Evolutionary conservation across 2,329 filamentous ascomycete genomes (phyloP), one percentile per base, ranked within the genome.

Genomic region (Thielaviopsis populi): DNA sequence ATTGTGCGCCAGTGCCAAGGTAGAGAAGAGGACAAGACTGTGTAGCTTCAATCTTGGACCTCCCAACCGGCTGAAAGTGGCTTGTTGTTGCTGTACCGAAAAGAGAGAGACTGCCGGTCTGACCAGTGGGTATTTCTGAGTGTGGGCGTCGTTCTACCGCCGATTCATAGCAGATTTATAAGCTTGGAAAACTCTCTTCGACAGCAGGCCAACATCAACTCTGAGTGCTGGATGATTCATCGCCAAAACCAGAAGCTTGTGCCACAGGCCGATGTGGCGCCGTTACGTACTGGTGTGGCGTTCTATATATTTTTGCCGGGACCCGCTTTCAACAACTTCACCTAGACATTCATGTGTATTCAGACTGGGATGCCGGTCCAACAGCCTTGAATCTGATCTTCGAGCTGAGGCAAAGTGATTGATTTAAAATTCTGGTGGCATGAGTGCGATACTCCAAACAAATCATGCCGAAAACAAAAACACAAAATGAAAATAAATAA

Each of bases 221-320:
- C 30, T 56, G 53, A 56, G 11, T 56, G 37, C 46, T n/a, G 30
- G 53, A 43, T 61, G 59, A 61, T 61, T 61, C 59, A 61, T 61
- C 59, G 59, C 61, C 53, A 46, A 63, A 66, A 48, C 41, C 15
- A 58, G 42, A 53, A 42, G 43, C 58, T 48, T 46, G 58, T 60
- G 58, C 58, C 64, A 65, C 60, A 30, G 10, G 6, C 2, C 10
- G 10, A 7, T 50, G 60, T 65, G 64, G 60, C 64, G 64, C 58
- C 46, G 56, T 7, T 33, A 33, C 17, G n/a, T 19, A 17, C 8
- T 33, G n/a, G 4, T 62, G 61, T 65, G 64, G 62, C 64, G 64
- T 56, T 11, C 22, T 46, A 46, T 13, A 19, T 3, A 50, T 7
- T 22, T 24, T 24, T 24, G 3, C 15, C 33, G 8, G 8, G 19